These are phyloP conservation scores for Saussurea involucrata DNA, from an alignment of 129 eudicot genomes.

Conservation along the genomic window DNA sequence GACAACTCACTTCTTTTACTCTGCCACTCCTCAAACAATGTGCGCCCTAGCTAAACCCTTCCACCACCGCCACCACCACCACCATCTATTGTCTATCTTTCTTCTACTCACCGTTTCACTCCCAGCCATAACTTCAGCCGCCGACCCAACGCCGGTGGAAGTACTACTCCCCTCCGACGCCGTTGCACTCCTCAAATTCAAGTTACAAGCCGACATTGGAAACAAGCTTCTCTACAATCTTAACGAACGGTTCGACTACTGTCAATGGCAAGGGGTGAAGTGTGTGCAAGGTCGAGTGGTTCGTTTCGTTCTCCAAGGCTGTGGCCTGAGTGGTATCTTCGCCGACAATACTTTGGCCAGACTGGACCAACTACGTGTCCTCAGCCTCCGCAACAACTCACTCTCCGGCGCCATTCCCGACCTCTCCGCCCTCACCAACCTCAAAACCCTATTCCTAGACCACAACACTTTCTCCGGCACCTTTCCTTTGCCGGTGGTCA, in stretches of 20 bases:
- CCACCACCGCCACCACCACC: constrained; percentile 34
- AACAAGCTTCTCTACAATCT: constrained; percentile 69
- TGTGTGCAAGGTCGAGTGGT: constrained; percentile 76
- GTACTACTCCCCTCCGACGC: constrained; percentile 63
- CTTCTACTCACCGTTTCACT: constrained; percentile 28
- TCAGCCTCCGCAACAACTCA: constrained; percentile 62
- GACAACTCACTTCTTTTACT: constrained; percentile 33
- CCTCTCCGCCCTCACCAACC: constrained; percentile 57
- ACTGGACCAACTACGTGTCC: constrained; percentile 87
- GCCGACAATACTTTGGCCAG: constrained; percentile 43
- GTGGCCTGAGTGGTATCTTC: constrained; percentile 54
- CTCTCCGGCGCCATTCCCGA: constrained; percentile 77
- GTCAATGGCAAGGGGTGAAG: constrained; percentile 86
- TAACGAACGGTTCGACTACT: constrained; percentile 70
- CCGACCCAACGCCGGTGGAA: constrained; percentile 11
- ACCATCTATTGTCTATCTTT: constrained; percentile 19
- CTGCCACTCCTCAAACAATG: constrained; percentile 32
- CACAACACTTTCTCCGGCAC: constrained; percentile 64
- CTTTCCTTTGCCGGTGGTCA: constrained; percentile 50
- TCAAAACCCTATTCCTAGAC: constrained; percentile 67
- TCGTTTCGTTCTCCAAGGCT: constrained; percentile 45
- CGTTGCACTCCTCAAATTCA: constrained; percentile 59
- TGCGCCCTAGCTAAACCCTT: constrained; percentile 26
- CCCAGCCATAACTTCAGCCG: constrained; percentile 19
- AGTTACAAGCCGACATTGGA: constrained; percentile 59